Evolutionary conservation across 2,329 filamentous ascomycete genomes (phyloP), one percentile per base, ranked within the genome.

Genomic region (Clonostachys rhizophaga): DNA sequence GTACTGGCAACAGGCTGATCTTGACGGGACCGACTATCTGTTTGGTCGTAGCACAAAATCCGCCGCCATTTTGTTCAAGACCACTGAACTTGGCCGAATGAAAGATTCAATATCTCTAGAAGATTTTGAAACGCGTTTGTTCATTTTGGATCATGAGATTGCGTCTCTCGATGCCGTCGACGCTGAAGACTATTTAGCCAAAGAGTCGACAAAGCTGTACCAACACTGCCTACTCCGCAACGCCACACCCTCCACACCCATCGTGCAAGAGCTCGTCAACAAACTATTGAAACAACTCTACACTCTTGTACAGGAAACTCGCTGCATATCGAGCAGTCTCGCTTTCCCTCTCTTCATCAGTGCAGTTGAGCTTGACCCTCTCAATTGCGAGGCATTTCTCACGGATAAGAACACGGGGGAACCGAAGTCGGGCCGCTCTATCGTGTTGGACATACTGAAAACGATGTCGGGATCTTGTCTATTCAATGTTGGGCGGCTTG

Each of bases 1-100:
- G 44, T 75, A 74, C 48, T 76, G 73, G 73, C 60, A 64, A 20
- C 59, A 50, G 4, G 46, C 52, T 1, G 49, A 51, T 18, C 52
- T 53, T 0, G 42, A 50, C 0, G 44, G 46, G 1, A 49, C 61
- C 1, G 66, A 70, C 37, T 65, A 72, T 1, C 76, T 72, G 73
- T 72, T 75, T 59, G 72, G 71, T 1, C 75, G 72, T 43, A 74
- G 71, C 40, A 70, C 73, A 0, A 66, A 68, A 16, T 56, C 76
- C 34, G 70, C 72, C 5, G 66, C 67, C 2, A 67, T 76, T 4
- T 54, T 76, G 5, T 73, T 68, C n/a, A 62, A 63, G 0, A 72
- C 74, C 18, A 75, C 70, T 0, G 72, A 76, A 43, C 56, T 76
- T 13, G 72, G 70, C 5, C 61, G 68, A n/a, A 58, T 65, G 8